Conservation (phyloP, 352 stramenopile genomes). For the Globisporangium megalacanthum region DNA sequence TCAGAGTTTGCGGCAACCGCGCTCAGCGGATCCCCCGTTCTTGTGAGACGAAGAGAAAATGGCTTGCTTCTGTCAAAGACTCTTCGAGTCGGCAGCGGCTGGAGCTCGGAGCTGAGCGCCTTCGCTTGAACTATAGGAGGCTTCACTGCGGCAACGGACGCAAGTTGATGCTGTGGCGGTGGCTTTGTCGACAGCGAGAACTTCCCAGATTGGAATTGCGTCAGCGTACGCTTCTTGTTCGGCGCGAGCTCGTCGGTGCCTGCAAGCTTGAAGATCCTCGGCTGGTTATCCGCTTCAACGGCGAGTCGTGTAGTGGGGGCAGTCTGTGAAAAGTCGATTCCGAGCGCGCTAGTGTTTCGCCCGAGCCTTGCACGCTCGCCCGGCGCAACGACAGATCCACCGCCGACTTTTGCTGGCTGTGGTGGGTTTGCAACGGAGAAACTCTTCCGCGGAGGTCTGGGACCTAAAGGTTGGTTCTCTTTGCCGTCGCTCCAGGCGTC, state of each 20-base stretch:
- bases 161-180: background rate
- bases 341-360: background rate
- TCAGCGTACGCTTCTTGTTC: slow-evolving; percentile 14
- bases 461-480: no score
- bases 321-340: background rate
- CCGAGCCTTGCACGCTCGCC: background rate
- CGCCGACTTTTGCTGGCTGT: background rate
- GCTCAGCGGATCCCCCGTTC: background rate
- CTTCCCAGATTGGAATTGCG: slow-evolving; percentile 4
- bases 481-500: no score
- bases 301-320: background rate
- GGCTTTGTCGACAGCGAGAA: slow-evolving; percentile 6
- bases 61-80: background rate
- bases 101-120: background rate
- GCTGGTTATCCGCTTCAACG: background rate
- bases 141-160: background rate
- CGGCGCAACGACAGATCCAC: background rate
- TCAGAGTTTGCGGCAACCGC: background rate
- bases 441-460: background rate
- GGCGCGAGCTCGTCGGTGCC: background rate
- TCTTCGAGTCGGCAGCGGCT: background rate
- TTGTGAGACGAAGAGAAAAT: background rate
- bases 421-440: background rate
- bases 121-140: slow-evolving; percentile 1
- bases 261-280: background rate